A percentile compares a stretch with the other conserved stretches of the same genome.
phyloP scores from a whole-genome alignment of 73 alveolate genomes.

The Paramecium pentaurelia region DNA sequence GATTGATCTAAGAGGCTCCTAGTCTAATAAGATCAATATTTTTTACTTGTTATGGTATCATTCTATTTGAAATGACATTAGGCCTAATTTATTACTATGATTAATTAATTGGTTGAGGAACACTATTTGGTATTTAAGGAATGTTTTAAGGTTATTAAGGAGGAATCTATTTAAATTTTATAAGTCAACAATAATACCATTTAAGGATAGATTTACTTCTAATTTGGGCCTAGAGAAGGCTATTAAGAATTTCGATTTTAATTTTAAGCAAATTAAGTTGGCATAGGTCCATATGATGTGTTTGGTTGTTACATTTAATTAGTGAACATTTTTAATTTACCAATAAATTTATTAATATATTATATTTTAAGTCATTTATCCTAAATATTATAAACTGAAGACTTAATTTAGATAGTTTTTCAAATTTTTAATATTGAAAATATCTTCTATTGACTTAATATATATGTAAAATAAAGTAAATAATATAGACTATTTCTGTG shows the following conservation, averaged over 20 bases:
- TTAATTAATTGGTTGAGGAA: not conserved
- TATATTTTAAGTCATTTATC: not conserved
- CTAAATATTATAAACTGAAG: not conserved
- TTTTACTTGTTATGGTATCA: not conserved
- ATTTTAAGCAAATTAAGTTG: not conserved
- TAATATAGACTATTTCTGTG: too few relatives aligned
- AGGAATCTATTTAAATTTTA: not conserved
- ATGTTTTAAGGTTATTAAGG: not conserved
- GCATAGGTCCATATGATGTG: not conserved
- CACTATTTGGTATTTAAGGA: not conserved
- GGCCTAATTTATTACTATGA: not conserved
- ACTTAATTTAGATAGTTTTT: not conserved
- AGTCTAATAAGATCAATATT: not conserved
- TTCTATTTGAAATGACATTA: not conserved
- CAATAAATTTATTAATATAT: not conserved
- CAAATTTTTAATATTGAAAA: not conserved
- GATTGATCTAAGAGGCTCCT: not conserved
- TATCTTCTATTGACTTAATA: not conserved
- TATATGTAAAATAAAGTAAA: too few relatives aligned
- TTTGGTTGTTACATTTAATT: not conserved
- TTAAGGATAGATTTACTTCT: not conserved
- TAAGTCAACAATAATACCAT: not conserved
- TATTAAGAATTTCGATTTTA: not conserved
- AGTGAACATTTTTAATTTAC: not conserved
- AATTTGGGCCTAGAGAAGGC: not conserved